phyloP scores from a whole-genome alignment of 306 rosid species.

The Quercus ilex region DNA sequence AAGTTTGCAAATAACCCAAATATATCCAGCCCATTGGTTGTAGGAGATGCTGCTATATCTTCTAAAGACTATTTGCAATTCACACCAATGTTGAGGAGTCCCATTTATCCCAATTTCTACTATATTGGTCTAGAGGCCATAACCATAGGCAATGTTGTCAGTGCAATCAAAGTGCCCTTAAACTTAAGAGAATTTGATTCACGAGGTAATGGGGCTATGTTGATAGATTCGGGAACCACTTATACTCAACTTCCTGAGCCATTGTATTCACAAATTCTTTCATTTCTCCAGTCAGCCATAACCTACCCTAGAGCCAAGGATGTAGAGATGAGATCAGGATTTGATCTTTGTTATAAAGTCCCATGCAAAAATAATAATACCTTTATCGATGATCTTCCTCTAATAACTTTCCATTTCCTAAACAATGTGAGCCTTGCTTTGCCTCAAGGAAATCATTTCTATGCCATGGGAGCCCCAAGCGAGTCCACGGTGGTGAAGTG shows the following conservation, averaged over 20 bases:
- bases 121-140: constrained; percentile 48
- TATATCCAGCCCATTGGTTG: constrained; percentile 45
- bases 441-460: constrained; percentile 42
- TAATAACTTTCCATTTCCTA: constrained; percentile 42
- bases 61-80: constrained; percentile 33
- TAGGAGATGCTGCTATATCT: constrained; percentile 40
- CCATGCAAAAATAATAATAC: constrained; percentile 18
- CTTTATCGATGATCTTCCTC: constrained; percentile 18
- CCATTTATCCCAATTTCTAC: constrained; percentile 43
- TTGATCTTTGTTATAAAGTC: constrained; percentile 48
- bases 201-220: constrained; percentile 48
- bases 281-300: constrained; percentile 28
- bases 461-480: constrained; percentile 49
- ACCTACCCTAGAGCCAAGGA: constrained; percentile 42
- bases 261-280: constrained; percentile 43
- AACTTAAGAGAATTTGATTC: constrained; percentile 45
- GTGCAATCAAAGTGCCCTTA: constrained; percentile 20
- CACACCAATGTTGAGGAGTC: constrained; percentile 51
- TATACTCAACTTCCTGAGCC: constrained; percentile 55
- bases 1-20: constrained; percentile 57
- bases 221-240: constrained; percentile 60
- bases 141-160: constrained; percentile 26
- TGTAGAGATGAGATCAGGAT: constrained; percentile 33
- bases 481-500: constrained; percentile 47
- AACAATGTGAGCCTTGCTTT: constrained; percentile 40